These are phyloP conservation scores for Diversispora epigaea DNA, from an alignment of 192 early-diverging fungal species.

Conservation along the genomic window DNA sequence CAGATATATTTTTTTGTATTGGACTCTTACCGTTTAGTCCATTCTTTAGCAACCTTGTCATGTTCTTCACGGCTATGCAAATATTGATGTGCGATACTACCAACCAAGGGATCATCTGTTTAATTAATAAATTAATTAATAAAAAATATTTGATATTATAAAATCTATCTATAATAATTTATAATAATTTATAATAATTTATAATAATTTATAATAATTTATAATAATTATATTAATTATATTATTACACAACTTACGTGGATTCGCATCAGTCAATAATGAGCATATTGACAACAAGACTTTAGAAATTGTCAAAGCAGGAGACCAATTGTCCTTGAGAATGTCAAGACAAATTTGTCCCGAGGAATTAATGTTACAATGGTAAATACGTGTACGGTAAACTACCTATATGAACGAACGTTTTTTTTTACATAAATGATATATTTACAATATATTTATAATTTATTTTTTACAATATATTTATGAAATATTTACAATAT, in stretches of 20 bases:
- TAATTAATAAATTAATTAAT: neutral
- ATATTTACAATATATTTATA: neutral
- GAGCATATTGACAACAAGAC: constrained; percentile 93
- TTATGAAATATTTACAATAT: no score
- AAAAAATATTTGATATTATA: neutral
- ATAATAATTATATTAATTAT: neutral
- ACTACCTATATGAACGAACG: constrained; percentile 53
- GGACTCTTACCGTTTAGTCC: constrained; percentile 76
- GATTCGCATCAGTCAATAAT: constrained; percentile 92
- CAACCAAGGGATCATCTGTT: constrained; percentile 87
- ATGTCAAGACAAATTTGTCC: constrained; percentile 94
- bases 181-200: no score
- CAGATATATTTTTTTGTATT: neutral
- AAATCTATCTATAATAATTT: neutral
- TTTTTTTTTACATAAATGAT: neutral
- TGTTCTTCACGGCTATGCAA: constrained; percentile 82
- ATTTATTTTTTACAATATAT: no score
- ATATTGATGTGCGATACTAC: constrained; percentile 88
- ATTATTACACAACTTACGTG: constrained; percentile 56
- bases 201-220: neutral
- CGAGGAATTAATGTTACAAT: constrained; percentile 93
- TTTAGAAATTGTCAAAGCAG: constrained; percentile 92
- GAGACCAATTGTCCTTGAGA: constrained; percentile 97
- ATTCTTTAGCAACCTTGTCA: constrained; percentile 85
- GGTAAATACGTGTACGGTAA: constrained; percentile 93